Evolutionary conservation across 495 filamentous ascomycete genomes (phyloP), one percentile per base, ranked within the genome.

Genomic region (Delitschia confertaspora): DNA sequence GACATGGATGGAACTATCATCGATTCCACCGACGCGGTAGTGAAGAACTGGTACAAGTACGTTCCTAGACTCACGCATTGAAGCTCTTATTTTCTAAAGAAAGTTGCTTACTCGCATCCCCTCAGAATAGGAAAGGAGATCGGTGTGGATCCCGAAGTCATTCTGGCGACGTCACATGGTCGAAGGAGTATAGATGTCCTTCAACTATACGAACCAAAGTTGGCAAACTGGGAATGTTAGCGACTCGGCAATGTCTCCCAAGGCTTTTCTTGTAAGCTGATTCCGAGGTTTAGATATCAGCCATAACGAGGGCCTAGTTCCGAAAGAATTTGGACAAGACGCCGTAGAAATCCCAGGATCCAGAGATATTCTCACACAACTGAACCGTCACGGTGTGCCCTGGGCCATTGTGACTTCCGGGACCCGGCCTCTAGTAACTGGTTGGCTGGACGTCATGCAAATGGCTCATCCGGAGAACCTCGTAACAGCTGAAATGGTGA

Each of bases 331-430:
- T 65, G 86, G 84, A 42, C 63, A 65, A 16, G 83, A 91, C 60
- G 88, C 85, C 24, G 69, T 80, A 39, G 88, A 93, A 62, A 82
- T 95, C 56, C 83, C 82, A 30, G 87, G 85, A 22, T 68, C 72
- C 16, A 68, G 78, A 44, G 57, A 56, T 30, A 55, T 85, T 37
- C 72, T 85, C 43, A 56, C 69, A 38, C 58, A 68, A n/a, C 68
- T 84, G 6, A 72, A 82, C 43, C 56, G 65, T 22, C 61, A 65
- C 23, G 60, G 67, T 33, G 78, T 74, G 0, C 78, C 76, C 33
- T 98, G 91, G 91, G 82, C 84, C 18, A 89, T 98, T 44, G 89
- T 95, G 6, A 98, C 91, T 4, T 88, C 82, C 2, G 91, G 91
- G 19, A 88, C 86, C 0, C 67, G 72, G 30, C 82, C 86, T 3